Conservation (phyloP, 2,329 filamentous ascomycete species). For the Periconia sp. region DNA sequence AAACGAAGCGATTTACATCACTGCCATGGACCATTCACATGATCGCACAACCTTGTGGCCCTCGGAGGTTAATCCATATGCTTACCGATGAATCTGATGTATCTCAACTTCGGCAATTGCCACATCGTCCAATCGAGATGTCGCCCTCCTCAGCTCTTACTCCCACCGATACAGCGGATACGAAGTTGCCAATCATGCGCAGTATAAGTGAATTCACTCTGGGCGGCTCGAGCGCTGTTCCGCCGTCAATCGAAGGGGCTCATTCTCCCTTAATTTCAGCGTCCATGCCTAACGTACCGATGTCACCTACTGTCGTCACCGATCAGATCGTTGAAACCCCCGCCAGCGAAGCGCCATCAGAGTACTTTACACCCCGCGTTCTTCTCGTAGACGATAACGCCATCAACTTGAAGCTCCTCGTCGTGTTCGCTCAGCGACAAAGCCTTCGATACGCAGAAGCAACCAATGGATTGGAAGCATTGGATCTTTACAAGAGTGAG, state of each 20-base stretch:
- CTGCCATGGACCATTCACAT: constrained; percentile 29
- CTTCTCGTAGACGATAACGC: constrained; percentile 39
- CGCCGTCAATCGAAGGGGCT: background rate
- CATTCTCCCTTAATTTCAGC: constrained; percentile 10
- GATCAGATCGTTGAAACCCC: constrained; percentile 1
- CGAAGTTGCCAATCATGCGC: constrained; percentile 17
- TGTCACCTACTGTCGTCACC: background rate
- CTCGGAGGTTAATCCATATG: constrained; percentile 26
- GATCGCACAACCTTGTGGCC: constrained; percentile 32
- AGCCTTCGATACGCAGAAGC: constrained; percentile 30
- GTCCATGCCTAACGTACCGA: constrained; percentile 2
- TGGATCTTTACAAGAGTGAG: constrained; percentile 25
- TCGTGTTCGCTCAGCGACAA: constrained; percentile 46
- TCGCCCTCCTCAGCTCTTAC: constrained; percentile 1
- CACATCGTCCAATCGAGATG: constrained; percentile 20
- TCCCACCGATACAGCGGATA: constrained; percentile 6
- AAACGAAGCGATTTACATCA: constrained; percentile 23
- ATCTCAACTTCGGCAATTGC: constrained; percentile 14
- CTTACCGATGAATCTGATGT: constrained; percentile 27
- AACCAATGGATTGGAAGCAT: constrained; percentile 35
- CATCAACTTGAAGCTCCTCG: constrained; percentile 39
- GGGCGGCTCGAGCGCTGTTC: background rate
- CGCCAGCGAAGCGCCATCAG: constrained; percentile 2
- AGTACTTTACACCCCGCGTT: constrained; percentile 33
- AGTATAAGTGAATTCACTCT: constrained; percentile 25